Base-by-base conservation (phyloP, 805 yeast species). In the Saccharomycodes ludwigii region DNA sequence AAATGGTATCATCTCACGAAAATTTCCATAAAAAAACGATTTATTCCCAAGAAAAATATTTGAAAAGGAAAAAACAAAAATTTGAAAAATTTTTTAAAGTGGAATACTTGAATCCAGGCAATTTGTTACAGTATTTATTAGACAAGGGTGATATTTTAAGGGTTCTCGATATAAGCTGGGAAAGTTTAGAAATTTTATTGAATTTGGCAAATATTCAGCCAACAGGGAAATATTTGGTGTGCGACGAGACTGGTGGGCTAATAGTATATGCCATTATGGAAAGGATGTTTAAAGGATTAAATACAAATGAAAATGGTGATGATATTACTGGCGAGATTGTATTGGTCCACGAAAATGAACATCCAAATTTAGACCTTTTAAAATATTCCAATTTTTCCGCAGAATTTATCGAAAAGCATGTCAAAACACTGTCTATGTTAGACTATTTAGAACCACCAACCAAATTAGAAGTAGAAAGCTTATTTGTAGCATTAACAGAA, bases 211-310 rank as follows among this genome's bases (percentile, higher is more conserved):
- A 88, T 48, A 70, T 91, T 21, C 73, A 76, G 47, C 85, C 95
- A 1, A 94, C 94, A 8, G 97, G 98, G 1, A 73, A 69, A 36
- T 91, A 91, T 47, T 59, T 91, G 15, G 76, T 88, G 3, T 65
- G 84, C 33, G 99, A 91, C 48, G 98, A 91, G 48, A 79, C 95
- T n/a, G 86, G 94, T 20, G 95, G 97, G 5, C 65, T 88, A n/a
- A 50, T 91, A 1, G 70, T 81, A 5, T 81, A 81, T 38, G 83
- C 94, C 4, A 63, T 91, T 66, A 50, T 91, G 56, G 99, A 91
- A 52, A 66, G 96, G 49, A 82, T 93, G 88, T 74, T 73, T 38
- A 71, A 72, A 4, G 54, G 47, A 16, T 32, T 36, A 21, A 39
- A 32, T 27, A 36, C 36, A 21, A 30, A 35, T 5, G 37, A 34